Conservation (phyloP, 352 stramenopile genomes). For the Elongisporangium senticosum region DNA sequence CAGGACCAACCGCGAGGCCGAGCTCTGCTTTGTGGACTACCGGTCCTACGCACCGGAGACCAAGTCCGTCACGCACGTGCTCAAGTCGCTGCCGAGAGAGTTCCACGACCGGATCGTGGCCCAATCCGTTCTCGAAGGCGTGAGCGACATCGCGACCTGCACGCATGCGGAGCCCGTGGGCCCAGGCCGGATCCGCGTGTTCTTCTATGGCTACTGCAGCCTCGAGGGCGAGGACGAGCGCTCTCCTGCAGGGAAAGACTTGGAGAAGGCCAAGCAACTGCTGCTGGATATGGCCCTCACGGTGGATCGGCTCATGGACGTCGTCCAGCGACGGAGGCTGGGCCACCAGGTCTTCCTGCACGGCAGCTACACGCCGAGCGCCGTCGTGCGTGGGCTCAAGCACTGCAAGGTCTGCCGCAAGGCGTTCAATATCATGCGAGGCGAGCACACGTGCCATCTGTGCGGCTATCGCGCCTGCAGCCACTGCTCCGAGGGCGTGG, state of each 20-base stretch:
- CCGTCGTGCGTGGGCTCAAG: constrained; percentile 11
- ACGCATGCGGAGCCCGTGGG: constrained; percentile 17
- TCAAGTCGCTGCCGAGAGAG: constrained; percentile 51
- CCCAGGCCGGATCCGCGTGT: constrained; percentile 13
- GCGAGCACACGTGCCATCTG: constrained; percentile 26
- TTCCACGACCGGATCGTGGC: constrained; percentile 31
- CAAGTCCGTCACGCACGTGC: constrained; percentile 42
- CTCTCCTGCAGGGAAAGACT: constrained; percentile 1
- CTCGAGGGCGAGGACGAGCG: constrained; percentile 16
- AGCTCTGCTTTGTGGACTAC: constrained; percentile 46
- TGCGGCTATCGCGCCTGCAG: constrained; percentile 33
- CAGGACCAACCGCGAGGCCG: constrained; percentile 39
- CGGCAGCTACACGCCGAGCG: constrained; percentile 11
- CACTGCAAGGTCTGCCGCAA: constrained; percentile 28
- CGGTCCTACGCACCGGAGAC: constrained; percentile 38
- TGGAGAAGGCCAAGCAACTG: constrained; percentile 21
- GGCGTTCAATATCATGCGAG: constrained; percentile 18
- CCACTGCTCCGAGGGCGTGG: constrained; percentile 11
- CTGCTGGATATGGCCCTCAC: constrained; percentile 13
- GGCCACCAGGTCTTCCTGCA: constrained; percentile 30
- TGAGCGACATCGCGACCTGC: constrained; percentile 22
- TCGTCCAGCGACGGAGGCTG: constrained; percentile 21
- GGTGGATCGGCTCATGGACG: constrained; percentile 9
- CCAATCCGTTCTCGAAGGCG: constrained; percentile 21
- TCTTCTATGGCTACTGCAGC: constrained; percentile 25